A percentile compares a stretch with the other conserved stretches of the same genome.
Conservation (phyloP, 495 filamentous ascomycete species). For the Penicillium bovifimosum region DNA sequence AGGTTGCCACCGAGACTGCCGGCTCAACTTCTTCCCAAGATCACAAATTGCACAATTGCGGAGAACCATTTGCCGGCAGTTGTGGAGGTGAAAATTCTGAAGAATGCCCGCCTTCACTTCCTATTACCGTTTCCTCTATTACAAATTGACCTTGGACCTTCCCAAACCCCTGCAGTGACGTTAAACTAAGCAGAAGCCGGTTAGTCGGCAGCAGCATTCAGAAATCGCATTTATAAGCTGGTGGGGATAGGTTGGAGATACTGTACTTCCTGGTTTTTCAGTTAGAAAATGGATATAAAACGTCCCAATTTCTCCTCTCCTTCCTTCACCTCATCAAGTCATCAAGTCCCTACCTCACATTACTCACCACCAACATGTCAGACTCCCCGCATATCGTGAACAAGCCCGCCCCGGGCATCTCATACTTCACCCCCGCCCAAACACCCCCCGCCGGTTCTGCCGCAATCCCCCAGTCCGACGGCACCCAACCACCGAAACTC, state of each 20-base stretch:
- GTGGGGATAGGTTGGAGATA: too few relatives aligned
- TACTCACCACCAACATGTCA: not conserved
- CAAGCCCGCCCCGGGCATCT: constrained; percentile 43
- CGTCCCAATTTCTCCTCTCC: too few relatives aligned
- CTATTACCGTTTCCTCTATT: not conserved
- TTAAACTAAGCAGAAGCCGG: too few relatives aligned
- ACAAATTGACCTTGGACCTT: not conserved
- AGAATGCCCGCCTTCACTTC: not conserved
- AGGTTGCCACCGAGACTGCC: too few relatives aligned
- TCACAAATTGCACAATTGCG: too few relatives aligned
- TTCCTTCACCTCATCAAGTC: too few relatives aligned
- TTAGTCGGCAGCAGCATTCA: not conserved
- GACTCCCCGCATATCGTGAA: constrained; percentile 31
- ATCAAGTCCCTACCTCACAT: not conserved
- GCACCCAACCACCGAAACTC: constrained; percentile 55
- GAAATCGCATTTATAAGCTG: constrained; percentile 18
- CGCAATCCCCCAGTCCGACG: constrained; percentile 52
- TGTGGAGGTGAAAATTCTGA: not conserved
- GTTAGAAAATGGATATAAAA: too few relatives aligned
- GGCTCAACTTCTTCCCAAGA: too few relatives aligned
- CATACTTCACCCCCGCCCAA: constrained; percentile 61
- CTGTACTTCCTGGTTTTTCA: too few relatives aligned
- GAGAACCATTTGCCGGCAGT: too few relatives aligned
- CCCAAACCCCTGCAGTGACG: constrained; percentile 7
- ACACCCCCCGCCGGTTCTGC: constrained; percentile 57